phyloP scores from a whole-genome alignment of 345 rosid species.

The Aegle marmelos region DNA sequence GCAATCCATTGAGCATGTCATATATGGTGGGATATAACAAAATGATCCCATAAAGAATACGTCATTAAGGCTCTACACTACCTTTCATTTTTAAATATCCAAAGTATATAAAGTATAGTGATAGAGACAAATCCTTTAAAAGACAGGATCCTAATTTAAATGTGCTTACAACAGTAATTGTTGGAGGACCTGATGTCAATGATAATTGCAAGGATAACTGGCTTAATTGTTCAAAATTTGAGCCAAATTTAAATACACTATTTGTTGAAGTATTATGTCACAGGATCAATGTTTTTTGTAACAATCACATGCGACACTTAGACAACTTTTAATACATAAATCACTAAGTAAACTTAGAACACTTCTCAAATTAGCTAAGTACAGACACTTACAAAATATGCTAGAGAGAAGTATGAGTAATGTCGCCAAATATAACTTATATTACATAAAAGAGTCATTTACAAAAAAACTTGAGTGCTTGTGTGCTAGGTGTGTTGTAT shows the following conservation, averaged over 20 bases:
- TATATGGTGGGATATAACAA: constrained; percentile 60
- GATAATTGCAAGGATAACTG: constrained; percentile 41
- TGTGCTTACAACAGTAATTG: constrained; percentile 45
- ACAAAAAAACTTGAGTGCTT: too few relatives aligned
- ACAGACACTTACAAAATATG: too few relatives aligned
- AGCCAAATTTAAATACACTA: constrained; percentile 61
- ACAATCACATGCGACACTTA: too few relatives aligned
- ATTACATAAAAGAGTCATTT: too few relatives aligned
- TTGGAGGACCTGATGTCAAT: constrained; percentile 50
- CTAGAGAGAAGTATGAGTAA: too few relatives aligned
- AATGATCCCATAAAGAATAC: constrained; percentile 45
- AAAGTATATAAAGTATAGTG: constrained; percentile 30
- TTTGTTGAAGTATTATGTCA: constrained; percentile 54
- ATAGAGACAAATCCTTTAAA: constrained; percentile 33
- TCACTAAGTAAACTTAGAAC: too few relatives aligned
- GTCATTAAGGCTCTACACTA: constrained; percentile 50
- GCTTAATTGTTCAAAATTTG: constrained; percentile 30
- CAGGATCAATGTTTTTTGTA: too few relatives aligned
- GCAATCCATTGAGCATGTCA: constrained; percentile 50
- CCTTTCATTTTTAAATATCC: constrained; percentile 42
- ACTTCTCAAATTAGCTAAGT: too few relatives aligned
- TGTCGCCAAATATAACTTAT: too few relatives aligned
- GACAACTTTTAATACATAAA: too few relatives aligned
- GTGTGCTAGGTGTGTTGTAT: too few relatives aligned
- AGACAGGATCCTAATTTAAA: constrained; percentile 38